Percentiles rank a stretch among this genome's conserved stretches.
These are phyloP conservation scores for Pseudogymnoascus sp. DNA, from an alignment of 2,329 filamentous ascomycete genomes.

Conservation along the genomic window DNA sequence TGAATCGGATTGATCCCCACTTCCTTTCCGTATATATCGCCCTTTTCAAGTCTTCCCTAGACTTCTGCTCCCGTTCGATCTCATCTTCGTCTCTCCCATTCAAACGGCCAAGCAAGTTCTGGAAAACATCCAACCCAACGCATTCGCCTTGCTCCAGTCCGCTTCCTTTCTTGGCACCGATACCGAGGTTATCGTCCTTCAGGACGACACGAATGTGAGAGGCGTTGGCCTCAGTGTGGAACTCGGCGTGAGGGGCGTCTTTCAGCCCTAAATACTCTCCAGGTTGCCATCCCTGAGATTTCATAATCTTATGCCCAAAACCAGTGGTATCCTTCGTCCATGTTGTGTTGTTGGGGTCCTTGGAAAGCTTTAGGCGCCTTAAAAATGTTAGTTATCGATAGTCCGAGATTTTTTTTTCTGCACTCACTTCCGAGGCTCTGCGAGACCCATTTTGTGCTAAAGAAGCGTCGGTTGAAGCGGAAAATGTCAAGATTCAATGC, in stretches of 20 bases:
- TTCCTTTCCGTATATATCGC: conserved; percentile 65
- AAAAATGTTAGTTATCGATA: conserved; percentile 16
- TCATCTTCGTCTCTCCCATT: conserved; percentile 79
- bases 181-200: conserved; percentile 84
- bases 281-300: conserved; percentile 82
- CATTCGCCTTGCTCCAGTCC: conserved; percentile 59
- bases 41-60: conserved; percentile 61
- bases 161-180: conserved; percentile 72
- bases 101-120: conserved; percentile 74
- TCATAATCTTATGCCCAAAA: conserved; percentile 86
- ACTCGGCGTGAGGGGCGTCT: conserved; percentile 63
- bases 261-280: conserved; percentile 74
- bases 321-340: conserved; percentile 77
- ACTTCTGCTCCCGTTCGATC: conserved; percentile 60
- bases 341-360: conserved; percentile 91
- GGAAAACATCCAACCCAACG: conserved; percentile 80
- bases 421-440: conserved; percentile 56
- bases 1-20: conserved; percentile 76
- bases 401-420: conserved; percentile 19
- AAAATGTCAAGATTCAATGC: conserved; percentile 15
- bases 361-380: conserved; percentile 57
- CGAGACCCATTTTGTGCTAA: conserved; percentile 52
- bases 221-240: conserved; percentile 71
- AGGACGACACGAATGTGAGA: conserved; percentile 78
- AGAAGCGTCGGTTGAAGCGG: conserved; percentile 1